These are phyloP conservation scores for Colletotrichum cuscutae DNA, from an alignment of 2,329 filamentous ascomycete species.

Conservation along the genomic window DNA sequence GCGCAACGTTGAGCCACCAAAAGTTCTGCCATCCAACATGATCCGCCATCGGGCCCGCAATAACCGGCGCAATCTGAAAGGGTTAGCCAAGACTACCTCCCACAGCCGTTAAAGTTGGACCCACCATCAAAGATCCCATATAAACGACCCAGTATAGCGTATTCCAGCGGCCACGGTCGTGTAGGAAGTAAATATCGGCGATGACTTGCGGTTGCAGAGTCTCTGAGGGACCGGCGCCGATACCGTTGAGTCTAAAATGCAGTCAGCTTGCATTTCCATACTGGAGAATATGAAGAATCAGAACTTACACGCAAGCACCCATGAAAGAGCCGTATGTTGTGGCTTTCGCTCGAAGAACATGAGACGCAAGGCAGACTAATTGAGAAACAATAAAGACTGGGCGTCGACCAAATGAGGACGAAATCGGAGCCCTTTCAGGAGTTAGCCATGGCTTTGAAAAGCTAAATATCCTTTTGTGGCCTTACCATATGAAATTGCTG, in stretches of 20 bases:
- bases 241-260: neutral
- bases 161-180: neutral
- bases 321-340: neutral
- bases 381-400: neutral
- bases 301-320: neutral
- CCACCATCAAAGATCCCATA: neutral
- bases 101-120: neutral
- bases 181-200: neutral
- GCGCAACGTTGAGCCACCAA: constrained; percentile 72
- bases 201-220: neutral
- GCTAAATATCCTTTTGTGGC: neutral
- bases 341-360: neutral
- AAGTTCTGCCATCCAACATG: constrained; percentile 70
- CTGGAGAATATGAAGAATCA: neutral
- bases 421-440: neutral
- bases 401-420: neutral
- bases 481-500: neutral
- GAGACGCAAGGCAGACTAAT: neutral
- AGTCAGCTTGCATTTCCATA: neutral
- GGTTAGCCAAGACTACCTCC: neutral
- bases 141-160: neutral
- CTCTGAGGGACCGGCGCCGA: neutral
- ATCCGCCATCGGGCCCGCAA: constrained; percentile 69
- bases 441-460: neutral
- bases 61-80: constrained; percentile 58